Evolutionary conservation across 2,329 filamentous ascomycete genomes (phyloP), one percentile per base, ranked within the genome.

Genomic region (Sclerotinia borealis): DNA sequence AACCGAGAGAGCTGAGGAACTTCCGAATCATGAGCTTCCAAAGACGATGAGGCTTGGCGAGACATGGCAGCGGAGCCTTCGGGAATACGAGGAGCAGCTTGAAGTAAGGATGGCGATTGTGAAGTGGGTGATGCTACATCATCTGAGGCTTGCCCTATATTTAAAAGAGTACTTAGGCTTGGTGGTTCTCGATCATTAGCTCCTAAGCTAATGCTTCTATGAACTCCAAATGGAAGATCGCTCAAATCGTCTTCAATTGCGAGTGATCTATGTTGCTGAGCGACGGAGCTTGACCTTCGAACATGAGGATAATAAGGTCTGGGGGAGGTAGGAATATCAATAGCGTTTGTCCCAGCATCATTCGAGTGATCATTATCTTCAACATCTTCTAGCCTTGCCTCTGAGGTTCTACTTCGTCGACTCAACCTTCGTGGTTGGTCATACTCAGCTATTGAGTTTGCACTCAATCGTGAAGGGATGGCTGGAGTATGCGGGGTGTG

Each of bases 401-500:
- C 68, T 15, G 67, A 58, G 13, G 69, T 62, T 43, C 68, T 63
- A 56, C 61, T 70, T 17, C 67, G 68, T 41, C 66, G 63, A 61
- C 65, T 68, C 10, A 63, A 63, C 63, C 68, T 64, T 19, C 68
- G 69, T 59, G 71, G 72, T 56, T 75, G 74, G 37, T 74, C 69
- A 71, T 92, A 89, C 68, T 91, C 89, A 49, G 87, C 86, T 65
- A 95, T 91, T 59, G 91, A 95, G 72, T 96, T 93, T 67, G 95
- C 92, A 72, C 92, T 96, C 27, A 99, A 79, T n/a, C 95, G 85
- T 9, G 93, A 97, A 25, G 93, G 93, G 34, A 98, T 92, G 13
- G 93, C 92, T 4, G 95, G 95, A 0, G 92, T 96, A 72, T 98
- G 93, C 1, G 93, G 92, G 0, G 91, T 96, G 72, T 93, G 92